Base-by-base conservation (phyloP, 1,284 basidiomycete species). In the Farysia itapuensis region DNA sequence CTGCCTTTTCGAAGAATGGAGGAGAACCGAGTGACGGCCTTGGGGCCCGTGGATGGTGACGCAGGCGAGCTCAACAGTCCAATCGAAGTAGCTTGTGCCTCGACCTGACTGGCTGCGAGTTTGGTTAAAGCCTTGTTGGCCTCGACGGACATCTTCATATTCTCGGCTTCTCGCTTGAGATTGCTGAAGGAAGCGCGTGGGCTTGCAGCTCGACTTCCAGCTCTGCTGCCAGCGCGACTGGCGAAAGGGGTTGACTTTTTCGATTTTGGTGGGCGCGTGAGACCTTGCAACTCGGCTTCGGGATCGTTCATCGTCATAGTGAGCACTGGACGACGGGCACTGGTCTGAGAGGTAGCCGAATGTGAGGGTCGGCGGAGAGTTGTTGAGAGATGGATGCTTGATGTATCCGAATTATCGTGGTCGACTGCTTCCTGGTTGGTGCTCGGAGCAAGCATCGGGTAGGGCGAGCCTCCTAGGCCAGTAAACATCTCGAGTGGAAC, bases 241-340 rank as follows among this genome's bases (percentile, higher is more conserved):
- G 60, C 67, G 25, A 67, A 70, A 1, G 67, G 64, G 19, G 64
- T 67, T 21, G 51, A 25, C n/a, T 36, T 30, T 43, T 51, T 60
- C 21, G 25, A 31, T 29, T 67, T 67, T 13, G 50, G 56, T 18
- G 47, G 48, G 40, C 56, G 61, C 30, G 61, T 70, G 16, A 70
- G 52, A 12, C 67, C 67, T 24, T 70, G 67, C 37, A 61, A 19
- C 30, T 67, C 61, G 37, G 59, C 44, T 23, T 61, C 43, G 6
- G 67, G 67, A 29, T 70, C 64, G 43, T 70, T 56, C 67, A 70
- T 67, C 11, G 52, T 64, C 67, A 70, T 70, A 19, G 53, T 57
- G 21, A 70, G 40, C 3, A 70, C 67, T 7, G 61, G 59, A 0
- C 54, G 45, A 16, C 51, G 46, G 39, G 42, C 35, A 28, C 24